phyloP scores from a whole-genome alignment of 1,284 basidiomycete genomes.

The Marasmius oreades region DNA sequence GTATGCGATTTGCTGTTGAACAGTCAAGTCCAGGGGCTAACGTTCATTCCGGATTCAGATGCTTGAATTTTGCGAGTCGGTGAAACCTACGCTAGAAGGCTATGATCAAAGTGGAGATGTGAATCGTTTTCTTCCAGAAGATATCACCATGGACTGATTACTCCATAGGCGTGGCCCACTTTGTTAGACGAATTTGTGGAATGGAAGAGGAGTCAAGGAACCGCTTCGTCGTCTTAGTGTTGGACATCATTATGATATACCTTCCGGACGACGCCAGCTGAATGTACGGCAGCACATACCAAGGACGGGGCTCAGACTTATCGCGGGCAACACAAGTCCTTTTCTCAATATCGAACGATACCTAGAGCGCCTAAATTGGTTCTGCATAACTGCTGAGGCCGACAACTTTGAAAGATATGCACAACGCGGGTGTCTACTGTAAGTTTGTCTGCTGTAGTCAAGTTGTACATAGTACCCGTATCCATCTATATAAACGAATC shows the following conservation, averaged over 20 bases:
- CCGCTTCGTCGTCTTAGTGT: neutral
- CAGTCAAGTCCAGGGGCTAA: conserved; percentile 10
- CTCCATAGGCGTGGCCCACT: conserved; percentile 69
- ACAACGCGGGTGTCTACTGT: too few relatives aligned
- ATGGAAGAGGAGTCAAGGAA: conserved; percentile 48
- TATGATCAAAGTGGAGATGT: conserved; percentile 72
- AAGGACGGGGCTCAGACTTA: too few relatives aligned
- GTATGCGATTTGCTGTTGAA: conserved; percentile 33
- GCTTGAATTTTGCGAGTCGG: conserved; percentile 66
- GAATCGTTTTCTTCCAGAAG: conserved; percentile 22
- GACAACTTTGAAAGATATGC: too few relatives aligned
- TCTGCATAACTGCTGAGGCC: too few relatives aligned
- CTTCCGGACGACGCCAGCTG: too few relatives aligned
- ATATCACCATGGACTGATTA: neutral
- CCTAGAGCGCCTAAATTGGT: too few relatives aligned
- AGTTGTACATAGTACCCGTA: neutral
- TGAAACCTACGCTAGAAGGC: conserved; percentile 55
- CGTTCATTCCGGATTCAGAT: conserved; percentile 38
- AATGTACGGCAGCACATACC: too few relatives aligned
- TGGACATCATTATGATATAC: too few relatives aligned
- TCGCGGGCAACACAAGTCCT: too few relatives aligned
- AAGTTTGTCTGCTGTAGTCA: neutral
- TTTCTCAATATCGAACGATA: too few relatives aligned
- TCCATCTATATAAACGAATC: too few relatives aligned
- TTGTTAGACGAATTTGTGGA: conserved; percentile 70